Evolutionary conservation across 1,139 yeast genomes (phyloP).

Genomic region (Magnusiomyces clavatus): DNA sequence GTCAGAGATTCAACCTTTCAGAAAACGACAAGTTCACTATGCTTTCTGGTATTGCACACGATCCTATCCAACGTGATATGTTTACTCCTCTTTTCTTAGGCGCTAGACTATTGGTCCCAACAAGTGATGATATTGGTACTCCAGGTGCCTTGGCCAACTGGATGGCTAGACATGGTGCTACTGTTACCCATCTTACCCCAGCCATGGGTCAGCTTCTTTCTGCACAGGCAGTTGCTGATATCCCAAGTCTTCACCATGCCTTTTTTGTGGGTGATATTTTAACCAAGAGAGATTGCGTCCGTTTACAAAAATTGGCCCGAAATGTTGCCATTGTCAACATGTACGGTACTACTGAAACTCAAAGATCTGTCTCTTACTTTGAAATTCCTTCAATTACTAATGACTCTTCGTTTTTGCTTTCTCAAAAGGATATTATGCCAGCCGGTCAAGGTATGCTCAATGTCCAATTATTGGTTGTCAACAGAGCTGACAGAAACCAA

Average conservation of each 20-base stretch:
- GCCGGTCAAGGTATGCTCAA: constrained; percentile 97
- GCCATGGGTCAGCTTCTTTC: constrained; percentile 98
- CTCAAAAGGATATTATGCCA: constrained; percentile 93
- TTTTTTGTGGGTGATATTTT: constrained; percentile 97
- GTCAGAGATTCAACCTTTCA: constrained; percentile 67
- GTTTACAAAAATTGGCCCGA: constrained; percentile 85
- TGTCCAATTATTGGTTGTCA: constrained; percentile 89
- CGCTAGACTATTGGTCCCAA: constrained; percentile 86
- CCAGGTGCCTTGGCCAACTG: constrained; percentile 96
- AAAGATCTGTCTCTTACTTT: constrained; percentile 91
- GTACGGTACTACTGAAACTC: constrained; percentile 99
- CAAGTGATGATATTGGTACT: constrained; percentile 95
- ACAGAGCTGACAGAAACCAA: constrained; percentile 77
- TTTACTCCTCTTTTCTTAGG: constrained; percentile 96
- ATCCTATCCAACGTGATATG: constrained; percentile 98
- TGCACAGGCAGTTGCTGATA: constrained; percentile 90
- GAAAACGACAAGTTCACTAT: constrained; percentile 86
- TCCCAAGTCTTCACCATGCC: constrained; percentile 86
- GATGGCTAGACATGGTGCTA: constrained; percentile 88
- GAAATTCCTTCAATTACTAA: constrained; percentile 68
- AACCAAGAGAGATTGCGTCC: constrained; percentile 91
- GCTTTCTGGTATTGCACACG: constrained; percentile 98
- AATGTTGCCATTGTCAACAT: constrained; percentile 89
- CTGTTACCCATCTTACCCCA: constrained; percentile 96
- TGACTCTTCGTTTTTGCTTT: constrained; percentile 68